Evolutionary conservation across 2,329 filamentous ascomycete genomes (phyloP), one percentile per base, ranked within the genome.

Genomic region (Endothia cerciana): DNA sequence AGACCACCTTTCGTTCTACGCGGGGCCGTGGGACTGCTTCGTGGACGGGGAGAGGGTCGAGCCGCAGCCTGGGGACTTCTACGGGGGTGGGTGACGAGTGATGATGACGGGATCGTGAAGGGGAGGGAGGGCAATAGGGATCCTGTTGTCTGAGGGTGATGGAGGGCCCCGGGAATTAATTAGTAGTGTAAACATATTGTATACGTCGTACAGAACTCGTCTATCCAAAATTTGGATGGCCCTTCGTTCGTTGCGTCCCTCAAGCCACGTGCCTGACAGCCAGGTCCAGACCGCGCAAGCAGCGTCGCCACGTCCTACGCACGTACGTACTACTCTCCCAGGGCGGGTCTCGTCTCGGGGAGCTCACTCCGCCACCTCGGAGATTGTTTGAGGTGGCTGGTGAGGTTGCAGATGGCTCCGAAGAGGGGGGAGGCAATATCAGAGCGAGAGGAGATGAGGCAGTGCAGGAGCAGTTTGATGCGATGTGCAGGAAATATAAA

Each of bases 71-170:
- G 85, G 85, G 8, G 86, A 89, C 70, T 89, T 88, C 69, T 89
- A 88, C 74, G 87, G 87, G 87, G 87, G 2, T 89, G 87, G 86
- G 83, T 86, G 67, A 88, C 85, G 59, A 82, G 81, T 67, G 86
- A 89, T 65, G 81, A 89, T 67, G 82, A 84, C 69, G 83, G 85
- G 38, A 80, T 82, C 57, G 77, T 81, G 65, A 82, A 82, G 73
- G 80, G 78, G 15, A 73, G 72, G 55, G 74, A 75, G 63, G 80
- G 80, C 5, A 80, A 79, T 53, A 73, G 73, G 56, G 76, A 81
- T 61, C 78, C 78, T 11, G 70, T 76, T 17, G 67, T 79, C 2
- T 76, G 62, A 65, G 25, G 30, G 47, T 36, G 33, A 36, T 10
- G 33, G 10, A 36, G 33, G 33, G 33, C 33, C 33, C 33, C 13